Conservation (phyloP, 306 rosid species). For the Corylus avellana region DNA sequence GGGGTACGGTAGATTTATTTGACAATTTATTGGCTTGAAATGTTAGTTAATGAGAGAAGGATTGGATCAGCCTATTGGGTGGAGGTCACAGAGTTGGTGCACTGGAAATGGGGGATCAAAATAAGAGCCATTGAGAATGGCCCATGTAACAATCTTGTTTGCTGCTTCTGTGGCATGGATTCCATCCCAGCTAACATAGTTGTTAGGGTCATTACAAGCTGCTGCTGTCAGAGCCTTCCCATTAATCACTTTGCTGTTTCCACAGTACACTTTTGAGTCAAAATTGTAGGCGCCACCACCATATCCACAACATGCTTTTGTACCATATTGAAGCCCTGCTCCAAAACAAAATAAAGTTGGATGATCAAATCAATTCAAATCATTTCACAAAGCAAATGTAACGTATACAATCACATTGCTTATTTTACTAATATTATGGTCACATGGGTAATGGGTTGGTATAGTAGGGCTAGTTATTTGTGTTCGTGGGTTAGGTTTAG, state of each 20-base stretch:
- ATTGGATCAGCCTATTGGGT: conserved; percentile 46
- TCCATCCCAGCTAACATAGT: conserved; percentile 94
- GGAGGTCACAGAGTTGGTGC: conserved; percentile 55
- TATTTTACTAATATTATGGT: too few species aligned
- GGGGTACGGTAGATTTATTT: not conserved
- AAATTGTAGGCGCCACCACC: conserved; percentile 79
- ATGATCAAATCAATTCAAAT: not conserved
- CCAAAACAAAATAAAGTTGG: conserved; percentile 1
- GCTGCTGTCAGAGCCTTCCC: conserved; percentile 58
- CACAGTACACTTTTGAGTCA: conserved; percentile 58
- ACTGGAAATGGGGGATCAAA: conserved; percentile 70
- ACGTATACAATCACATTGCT: not conserved
- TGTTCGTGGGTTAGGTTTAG: too few species aligned
- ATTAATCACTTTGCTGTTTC: conserved; percentile 54
- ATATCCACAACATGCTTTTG: conserved; percentile 84
- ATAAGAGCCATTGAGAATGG: conserved; percentile 75
- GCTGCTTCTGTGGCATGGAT: conserved; percentile 92
- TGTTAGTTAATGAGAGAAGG: not conserved
- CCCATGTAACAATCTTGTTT: conserved; percentile 65
- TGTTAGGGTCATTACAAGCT: conserved; percentile 71
- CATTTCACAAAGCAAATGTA: not conserved
- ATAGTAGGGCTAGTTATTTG: too few species aligned
- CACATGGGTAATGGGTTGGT: too few species aligned
- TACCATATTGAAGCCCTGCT: conserved; percentile 68
- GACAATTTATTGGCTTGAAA: not conserved